These are phyloP conservation scores for Scedosporium dehoogii DNA, from an alignment of 2,329 filamentous ascomycete species.

Conservation along the genomic window DNA sequence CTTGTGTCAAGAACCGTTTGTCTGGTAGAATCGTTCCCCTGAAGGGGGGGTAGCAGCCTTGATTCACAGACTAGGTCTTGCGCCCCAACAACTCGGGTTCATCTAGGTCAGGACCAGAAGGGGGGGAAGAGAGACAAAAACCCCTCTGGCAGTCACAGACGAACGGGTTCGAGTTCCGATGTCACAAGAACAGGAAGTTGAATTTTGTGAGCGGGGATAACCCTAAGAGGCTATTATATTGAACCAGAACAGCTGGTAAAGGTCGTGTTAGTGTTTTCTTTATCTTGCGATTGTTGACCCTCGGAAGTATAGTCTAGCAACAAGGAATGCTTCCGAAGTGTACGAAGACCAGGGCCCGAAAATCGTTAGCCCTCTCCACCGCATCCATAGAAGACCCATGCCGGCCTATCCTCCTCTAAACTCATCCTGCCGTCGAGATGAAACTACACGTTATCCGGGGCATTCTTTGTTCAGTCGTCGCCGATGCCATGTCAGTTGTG, in stretches of 20 bases:
- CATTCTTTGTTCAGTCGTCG: constrained; percentile 41
- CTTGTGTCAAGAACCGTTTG: background rate
- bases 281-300: background rate
- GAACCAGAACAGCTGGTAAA: constrained; percentile 60
- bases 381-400: constrained; percentile 20
- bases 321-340: constrained; percentile 16
- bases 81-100: background rate
- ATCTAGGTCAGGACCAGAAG: background rate
- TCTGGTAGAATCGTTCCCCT: background rate
- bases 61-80: background rate
- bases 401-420: constrained; percentile 17
- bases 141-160: constrained; percentile 19
- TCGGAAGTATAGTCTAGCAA: background rate
- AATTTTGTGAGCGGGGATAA: constrained; percentile 40
- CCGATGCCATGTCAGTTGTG: constrained; percentile 36
- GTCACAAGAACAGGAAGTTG: constrained; percentile 19
- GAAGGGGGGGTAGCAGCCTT: background rate
- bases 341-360: constrained; percentile 41
- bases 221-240: constrained; percentile 60
- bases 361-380: constrained; percentile 32
- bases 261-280: constrained; percentile 22
- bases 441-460: constrained; percentile 26
- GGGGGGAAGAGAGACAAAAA: background rate
- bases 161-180: constrained; percentile 29
- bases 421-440: constrained; percentile 22